Percentiles rank a stretch among this genome's conserved stretches.
Evolutionary conservation across 352 stramenopile genomes (phyloP).

Genomic region (Phytophthora brassicae): DNA sequence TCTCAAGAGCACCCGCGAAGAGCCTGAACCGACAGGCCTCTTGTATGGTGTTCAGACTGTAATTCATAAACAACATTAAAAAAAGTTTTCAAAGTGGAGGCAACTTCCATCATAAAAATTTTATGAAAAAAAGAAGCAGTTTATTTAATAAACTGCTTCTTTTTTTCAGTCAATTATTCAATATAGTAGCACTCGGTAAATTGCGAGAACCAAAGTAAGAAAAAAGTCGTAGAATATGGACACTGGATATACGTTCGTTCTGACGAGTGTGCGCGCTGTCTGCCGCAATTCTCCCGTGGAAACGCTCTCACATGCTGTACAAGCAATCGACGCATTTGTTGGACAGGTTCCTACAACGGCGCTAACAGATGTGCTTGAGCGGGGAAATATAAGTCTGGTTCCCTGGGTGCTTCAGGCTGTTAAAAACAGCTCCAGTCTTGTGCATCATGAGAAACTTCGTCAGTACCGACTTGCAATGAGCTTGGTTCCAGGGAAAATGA

Average conservation of each 20-base stretch:
- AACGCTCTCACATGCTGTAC: background rate
- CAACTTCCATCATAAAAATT: background rate
- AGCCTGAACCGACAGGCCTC: too few species aligned
- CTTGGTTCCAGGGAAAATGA: slow-evolving; percentile 2
- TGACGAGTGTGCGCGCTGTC: slow-evolving; percentile 5
- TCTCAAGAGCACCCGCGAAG: too few species aligned
- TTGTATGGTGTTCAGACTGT: too few species aligned
- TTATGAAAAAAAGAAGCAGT: too few species aligned
- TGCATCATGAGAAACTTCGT: slow-evolving; percentile 15
- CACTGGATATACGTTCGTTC: background rate
- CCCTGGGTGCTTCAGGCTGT: slow-evolving; percentile 1
- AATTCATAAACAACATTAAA: too few species aligned
- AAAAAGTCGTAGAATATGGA: background rate
- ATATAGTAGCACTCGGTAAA: too few species aligned
- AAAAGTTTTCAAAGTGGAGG: too few species aligned
- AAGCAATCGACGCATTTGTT: slow-evolving; percentile 6
- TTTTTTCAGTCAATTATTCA: background rate
- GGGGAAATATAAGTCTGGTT: slow-evolving; percentile 2
- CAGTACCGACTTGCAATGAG: slow-evolving; percentile 15
- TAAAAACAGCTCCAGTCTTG: background rate
- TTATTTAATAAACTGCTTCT: too few species aligned
- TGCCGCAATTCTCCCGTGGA: background rate
- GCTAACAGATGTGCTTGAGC: slow-evolving; percentile 1
- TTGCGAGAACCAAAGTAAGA: too few species aligned
- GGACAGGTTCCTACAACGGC: background rate